These are phyloP conservation scores for Stagonosporopsis chrysanthemi DNA, from an alignment of 2,329 filamentous ascomycete genomes.

Conservation along the genomic window DNA sequence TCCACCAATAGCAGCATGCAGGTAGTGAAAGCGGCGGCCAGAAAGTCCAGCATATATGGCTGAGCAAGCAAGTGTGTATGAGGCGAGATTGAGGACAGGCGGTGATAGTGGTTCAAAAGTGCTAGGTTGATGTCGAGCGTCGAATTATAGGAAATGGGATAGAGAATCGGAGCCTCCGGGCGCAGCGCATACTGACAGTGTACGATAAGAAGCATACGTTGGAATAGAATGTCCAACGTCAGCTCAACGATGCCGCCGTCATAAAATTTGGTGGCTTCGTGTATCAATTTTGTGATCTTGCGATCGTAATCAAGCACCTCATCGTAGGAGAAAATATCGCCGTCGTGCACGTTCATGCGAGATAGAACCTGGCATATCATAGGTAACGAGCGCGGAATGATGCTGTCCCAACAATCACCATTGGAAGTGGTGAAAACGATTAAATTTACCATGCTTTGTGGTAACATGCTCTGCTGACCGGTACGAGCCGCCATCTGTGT, in stretches of 20 bases:
- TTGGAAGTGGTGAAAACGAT: not conserved
- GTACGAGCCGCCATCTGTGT: constrained; percentile 30
- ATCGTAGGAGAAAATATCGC: constrained; percentile 26
- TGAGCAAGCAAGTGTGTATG: constrained; percentile 24
- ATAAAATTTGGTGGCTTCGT: constrained; percentile 15
- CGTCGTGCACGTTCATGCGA: constrained; percentile 20
- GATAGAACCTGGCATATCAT: constrained; percentile 23
- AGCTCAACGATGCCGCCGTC: constrained; percentile 17
- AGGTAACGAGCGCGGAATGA: constrained; percentile 24
- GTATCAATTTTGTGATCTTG: constrained; percentile 21
- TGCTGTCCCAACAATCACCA: constrained; percentile 23
- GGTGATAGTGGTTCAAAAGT: constrained; percentile 38
- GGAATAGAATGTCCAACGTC: constrained; percentile 38
- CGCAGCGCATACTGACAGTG: constrained; percentile 36
- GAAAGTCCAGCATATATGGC: constrained; percentile 36
- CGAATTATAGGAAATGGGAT: constrained; percentile 43
- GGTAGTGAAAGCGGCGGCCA: constrained; percentile 26
- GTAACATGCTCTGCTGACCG: constrained; percentile 28
- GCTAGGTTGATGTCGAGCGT: constrained; percentile 42
- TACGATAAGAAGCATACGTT: constrained; percentile 36
- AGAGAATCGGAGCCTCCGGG: constrained; percentile 27
- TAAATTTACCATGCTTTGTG: constrained; percentile 5
- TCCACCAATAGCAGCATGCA: constrained; percentile 27
- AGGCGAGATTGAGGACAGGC: constrained; percentile 27
- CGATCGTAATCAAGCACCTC: constrained; percentile 28